Evolutionary conservation across 2,329 filamentous ascomycete genomes (phyloP).

Genomic region (Penicillium decumbens): DNA sequence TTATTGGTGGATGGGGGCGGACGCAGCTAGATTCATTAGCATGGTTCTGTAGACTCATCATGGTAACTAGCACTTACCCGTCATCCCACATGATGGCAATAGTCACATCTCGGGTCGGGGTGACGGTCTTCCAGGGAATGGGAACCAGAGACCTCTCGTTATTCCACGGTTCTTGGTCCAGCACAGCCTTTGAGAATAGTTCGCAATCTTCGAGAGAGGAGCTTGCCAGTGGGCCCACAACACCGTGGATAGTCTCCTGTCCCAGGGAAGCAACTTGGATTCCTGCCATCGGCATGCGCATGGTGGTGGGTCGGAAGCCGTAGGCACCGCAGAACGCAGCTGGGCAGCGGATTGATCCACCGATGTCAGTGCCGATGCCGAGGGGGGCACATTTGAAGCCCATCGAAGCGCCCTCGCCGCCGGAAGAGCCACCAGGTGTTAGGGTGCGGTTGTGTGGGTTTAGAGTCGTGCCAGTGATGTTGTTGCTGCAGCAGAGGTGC

Average conservation of each 20-base stretch:
- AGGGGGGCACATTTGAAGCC: constrained; percentile 42
- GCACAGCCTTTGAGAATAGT: constrained; percentile 37
- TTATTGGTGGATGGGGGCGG: constrained; percentile 55
- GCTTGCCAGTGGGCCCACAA: constrained; percentile 29
- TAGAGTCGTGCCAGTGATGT: constrained; percentile 39
- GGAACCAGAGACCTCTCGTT: constrained; percentile 40
- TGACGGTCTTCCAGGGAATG: constrained; percentile 38
- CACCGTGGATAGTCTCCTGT: constrained; percentile 38
- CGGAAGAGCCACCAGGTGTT: constrained; percentile 42
- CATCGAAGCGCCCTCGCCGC: constrained; percentile 43
- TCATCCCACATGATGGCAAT: constrained; percentile 63
- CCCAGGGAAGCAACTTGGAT: constrained; percentile 28
- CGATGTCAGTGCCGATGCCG: constrained; percentile 48
- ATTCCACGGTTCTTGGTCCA: constrained; percentile 42
- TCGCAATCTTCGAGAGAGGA: constrained; percentile 32
- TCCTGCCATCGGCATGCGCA: constrained; percentile 31
- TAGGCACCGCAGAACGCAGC: constrained; percentile 46
- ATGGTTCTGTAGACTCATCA: neutral
- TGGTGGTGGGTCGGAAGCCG: constrained; percentile 41
- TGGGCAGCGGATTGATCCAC: constrained; percentile 45
- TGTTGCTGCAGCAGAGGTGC: constrained; percentile 39
- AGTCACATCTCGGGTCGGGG: constrained; percentile 24
- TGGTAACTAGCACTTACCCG: constrained; percentile 31
- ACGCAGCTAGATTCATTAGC: constrained; percentile 45
- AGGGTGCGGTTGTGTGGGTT: constrained; percentile 42